A percentile compares a stretch with the other conserved stretches of the same genome.
These are phyloP conservation scores for Leccinum subgranulosum DNA, from an alignment of 768 basidiomycete species.

Conservation along the genomic window DNA sequence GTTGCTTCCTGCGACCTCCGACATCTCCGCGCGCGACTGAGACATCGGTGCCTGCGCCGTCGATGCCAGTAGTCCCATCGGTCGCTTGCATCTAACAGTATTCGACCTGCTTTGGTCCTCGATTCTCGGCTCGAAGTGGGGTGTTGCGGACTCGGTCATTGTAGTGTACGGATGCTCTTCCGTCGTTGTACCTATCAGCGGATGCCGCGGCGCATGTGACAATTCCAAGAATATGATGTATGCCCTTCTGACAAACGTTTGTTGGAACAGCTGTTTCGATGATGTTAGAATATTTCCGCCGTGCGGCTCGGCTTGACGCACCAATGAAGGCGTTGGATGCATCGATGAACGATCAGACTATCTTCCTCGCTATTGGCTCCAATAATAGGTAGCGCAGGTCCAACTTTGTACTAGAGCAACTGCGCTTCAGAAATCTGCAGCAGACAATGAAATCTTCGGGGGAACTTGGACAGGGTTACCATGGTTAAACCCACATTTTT, in stretches of 20 bases:
- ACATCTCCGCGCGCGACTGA: constrained; percentile 4
- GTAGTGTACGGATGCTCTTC: neutral
- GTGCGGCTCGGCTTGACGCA: neutral
- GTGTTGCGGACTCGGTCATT: neutral
- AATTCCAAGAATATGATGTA: constrained; percentile 4
- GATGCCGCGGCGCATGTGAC: constrained; percentile 3
- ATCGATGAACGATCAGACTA: neutral
- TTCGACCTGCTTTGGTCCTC: neutral
- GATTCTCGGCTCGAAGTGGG: neutral
- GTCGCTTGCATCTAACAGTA: neutral
- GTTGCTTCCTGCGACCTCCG: constrained; percentile 7
- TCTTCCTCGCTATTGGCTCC: neutral
- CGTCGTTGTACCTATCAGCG: constrained; percentile 1
- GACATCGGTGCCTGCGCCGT: constrained; percentile 7
- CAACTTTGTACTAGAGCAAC: neutral
- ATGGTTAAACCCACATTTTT: neutral
- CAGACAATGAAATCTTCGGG: neutral
- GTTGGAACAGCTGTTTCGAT: neutral
- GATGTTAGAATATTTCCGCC: neutral
- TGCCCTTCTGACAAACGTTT: neutral
- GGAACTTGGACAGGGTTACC: neutral
- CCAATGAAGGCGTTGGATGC: neutral
- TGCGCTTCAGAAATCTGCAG: neutral
- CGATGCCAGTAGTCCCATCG: neutral
- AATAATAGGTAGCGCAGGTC: neutral